Conservation (phyloP, 331 rosid species). For the Saraca asoca region DNA sequence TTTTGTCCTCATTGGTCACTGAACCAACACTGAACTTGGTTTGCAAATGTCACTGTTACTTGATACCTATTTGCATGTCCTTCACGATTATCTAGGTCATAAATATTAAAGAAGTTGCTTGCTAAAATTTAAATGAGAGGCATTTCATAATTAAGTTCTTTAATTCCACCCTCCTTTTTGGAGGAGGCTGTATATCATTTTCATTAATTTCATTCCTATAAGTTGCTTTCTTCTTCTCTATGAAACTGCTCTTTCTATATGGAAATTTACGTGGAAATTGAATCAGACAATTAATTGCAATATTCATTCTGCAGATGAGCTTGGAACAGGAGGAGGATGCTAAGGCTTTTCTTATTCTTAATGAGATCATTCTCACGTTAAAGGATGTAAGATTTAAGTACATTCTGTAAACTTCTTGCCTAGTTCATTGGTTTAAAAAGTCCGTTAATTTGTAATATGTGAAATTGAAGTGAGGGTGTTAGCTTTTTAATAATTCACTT, state of each 20-base stretch:
- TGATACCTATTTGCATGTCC: no score
- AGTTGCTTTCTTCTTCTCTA: background rate
- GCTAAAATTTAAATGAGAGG: conserved; percentile 24
- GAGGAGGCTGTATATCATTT: conserved; percentile 1
- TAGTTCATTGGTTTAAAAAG: conserved; percentile 24
- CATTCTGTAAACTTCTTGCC: conserved; percentile 21
- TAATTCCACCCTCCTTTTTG: background rate
- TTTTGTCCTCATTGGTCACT: conserved; percentile 12
- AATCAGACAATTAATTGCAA: background rate
- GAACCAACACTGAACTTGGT: conserved; percentile 19
- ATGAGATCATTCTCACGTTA: conserved; percentile 74
- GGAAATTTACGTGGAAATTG: conserved; percentile 8
- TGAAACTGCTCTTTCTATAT: conserved; percentile 7
- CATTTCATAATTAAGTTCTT: conserved; percentile 24
- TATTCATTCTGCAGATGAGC: conserved; percentile 59
- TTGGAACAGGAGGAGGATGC: conserved; percentile 64
- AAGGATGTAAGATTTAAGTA: conserved; percentile 70
- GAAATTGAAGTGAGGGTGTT: conserved; percentile 25
- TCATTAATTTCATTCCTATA: conserved; percentile 1
- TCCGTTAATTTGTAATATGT: background rate
- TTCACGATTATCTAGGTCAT: background rate
- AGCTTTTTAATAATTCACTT: conserved; percentile 27
- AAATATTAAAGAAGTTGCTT: conserved; percentile 13
- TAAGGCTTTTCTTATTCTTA: conserved; percentile 80
- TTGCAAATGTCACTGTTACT: background rate